Base-by-base conservation (phyloP, 345 rosid species). In the Trapa bicornis region DNA sequence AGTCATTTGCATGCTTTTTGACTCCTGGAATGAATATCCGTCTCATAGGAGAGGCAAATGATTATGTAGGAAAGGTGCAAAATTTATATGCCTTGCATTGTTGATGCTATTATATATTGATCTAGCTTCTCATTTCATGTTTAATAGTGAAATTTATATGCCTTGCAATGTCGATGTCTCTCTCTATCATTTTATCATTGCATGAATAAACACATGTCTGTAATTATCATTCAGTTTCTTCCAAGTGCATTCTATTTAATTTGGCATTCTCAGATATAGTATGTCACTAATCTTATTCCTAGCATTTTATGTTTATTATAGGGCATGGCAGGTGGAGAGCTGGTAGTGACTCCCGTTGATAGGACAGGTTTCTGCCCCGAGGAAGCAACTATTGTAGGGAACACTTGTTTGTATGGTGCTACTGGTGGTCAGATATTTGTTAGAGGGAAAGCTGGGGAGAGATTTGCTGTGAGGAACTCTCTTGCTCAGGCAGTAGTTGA, bases 291-390 rank as follows among this genome's bases (percentile, higher is more conserved):
- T 42, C 37, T 17, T 16, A 43, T 38, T 12, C 35, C 35, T 41
- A 22, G 37, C 52, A 42, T 1, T 3, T 41, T 43, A 42, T 42
- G 16, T 41, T 38, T 12, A 32, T 47, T 15, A n/a, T 64, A 94
- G 99, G 96, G 99, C 73, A 94, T 94, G 92, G 99, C 99, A 50
- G 99, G 99, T 68, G 96, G 99, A 72, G 99, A 91, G 78, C 41
- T 94, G 80, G 93, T 91, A 15, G 91, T 94, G 71, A 85, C 86
- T 66, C 93, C 99, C 9, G 86, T 84, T 43, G 95, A 91, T 37
- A 68, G 67, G 57, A 80, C 83, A 32, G 99, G 99, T 13, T 94
- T 91, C 81, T 80, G 73, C 70, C 95, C 97, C 0, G 99, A 94
- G 79, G 91, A 94, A 65, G 97, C 99, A 67, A 73, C 99, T 2